Percentiles rank a stretch among this genome's conserved stretches.
Evolutionary conservation across 345 rosid genomes (phyloP).

Genomic region (Salix brachista): DNA sequence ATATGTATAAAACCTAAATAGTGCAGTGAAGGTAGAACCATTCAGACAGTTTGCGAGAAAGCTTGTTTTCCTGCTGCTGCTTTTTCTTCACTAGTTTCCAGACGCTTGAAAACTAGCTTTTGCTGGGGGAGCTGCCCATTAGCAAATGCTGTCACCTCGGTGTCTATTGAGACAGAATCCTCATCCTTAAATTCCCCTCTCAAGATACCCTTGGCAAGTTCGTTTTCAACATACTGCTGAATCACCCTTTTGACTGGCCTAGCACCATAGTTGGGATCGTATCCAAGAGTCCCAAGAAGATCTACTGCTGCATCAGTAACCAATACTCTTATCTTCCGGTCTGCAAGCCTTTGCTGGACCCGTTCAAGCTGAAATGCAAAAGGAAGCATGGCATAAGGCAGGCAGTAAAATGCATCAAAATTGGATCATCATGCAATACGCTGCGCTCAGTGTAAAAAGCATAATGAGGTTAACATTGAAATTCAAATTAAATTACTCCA

Average conservation of each 20-base stretch:
- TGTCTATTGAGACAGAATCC: constrained; percentile 59
- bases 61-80: constrained; percentile 37
- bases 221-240: constrained; percentile 90
- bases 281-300: constrained; percentile 82
- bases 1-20: too few relatives aligned
- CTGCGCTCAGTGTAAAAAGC: background rate
- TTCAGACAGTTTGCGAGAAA: constrained; percentile 23
- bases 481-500: background rate
- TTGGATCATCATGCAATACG: background rate
- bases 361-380: constrained; percentile 66
- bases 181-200: constrained; percentile 90
- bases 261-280: constrained; percentile 94
- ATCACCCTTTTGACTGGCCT: constrained; percentile 96
- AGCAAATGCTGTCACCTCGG: constrained; percentile 62
- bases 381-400: background rate
- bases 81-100: constrained; percentile 24
- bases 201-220: constrained; percentile 91
- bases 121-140: constrained; percentile 85
- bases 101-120: constrained; percentile 63
- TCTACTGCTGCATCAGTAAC: constrained; percentile 70
- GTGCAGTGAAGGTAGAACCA: background rate
- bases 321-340: constrained; percentile 72
- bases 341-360: constrained; percentile 81
- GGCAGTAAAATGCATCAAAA: background rate
- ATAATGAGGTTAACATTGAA: background rate